A percentile compares a stretch with the other conserved stretches of the same genome.
These are phyloP conservation scores for Populus hybrid DNA, from an alignment of 441 rosid genomes.

Conservation along the genomic window DNA sequence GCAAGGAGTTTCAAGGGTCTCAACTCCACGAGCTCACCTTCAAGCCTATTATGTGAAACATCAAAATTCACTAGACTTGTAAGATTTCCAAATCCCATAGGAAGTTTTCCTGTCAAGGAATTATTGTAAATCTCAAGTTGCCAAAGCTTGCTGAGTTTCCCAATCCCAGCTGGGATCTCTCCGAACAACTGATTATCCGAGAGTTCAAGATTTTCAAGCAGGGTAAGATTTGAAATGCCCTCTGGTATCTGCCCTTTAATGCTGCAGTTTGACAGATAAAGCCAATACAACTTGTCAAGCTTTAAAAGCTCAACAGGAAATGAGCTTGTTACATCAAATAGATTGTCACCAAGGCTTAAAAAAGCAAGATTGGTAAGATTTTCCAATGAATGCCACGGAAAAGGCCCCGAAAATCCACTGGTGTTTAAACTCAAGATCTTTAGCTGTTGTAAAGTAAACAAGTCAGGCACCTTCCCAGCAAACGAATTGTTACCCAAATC, in stretches of 20 bases:
- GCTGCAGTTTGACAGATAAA: slow-evolving; percentile 65
- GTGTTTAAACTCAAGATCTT: slow-evolving; percentile 44
- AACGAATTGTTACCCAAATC: slow-evolving; percentile 72
- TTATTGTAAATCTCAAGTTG: slow-evolving; percentile 72
- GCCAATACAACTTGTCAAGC: slow-evolving; percentile 50
- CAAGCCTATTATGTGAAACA: slow-evolving; percentile 52
- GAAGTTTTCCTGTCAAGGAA: slow-evolving; percentile 58
- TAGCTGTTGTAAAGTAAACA: slow-evolving; percentile 45
- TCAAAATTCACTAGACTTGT: slow-evolving; percentile 59
- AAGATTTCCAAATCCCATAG: slow-evolving; percentile 63
- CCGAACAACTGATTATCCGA: slow-evolving; percentile 53
- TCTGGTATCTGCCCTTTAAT: slow-evolving; percentile 59
- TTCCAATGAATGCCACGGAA: slow-evolving; percentile 66
- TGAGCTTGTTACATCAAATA: slow-evolving; percentile 33
- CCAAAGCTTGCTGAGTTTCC: slow-evolving; percentile 52
- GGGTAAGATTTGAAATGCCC: slow-evolving; percentile 53
- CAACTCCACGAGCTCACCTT: slow-evolving; percentile 67
- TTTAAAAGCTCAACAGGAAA: slow-evolving; percentile 54
- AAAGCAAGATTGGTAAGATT: slow-evolving; percentile 49
- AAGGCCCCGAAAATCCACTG: slow-evolving; percentile 60
- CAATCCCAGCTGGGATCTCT: slow-evolving; percentile 62
- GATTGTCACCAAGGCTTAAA: slow-evolving; percentile 76
- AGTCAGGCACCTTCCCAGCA: slow-evolving; percentile 57
- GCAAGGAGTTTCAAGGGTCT: slow-evolving; percentile 48
- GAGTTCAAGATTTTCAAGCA: slow-evolving; percentile 60